phyloP scores from a whole-genome alignment of 768 basidiomycete genomes.

The Myochromella boudieri region DNA sequence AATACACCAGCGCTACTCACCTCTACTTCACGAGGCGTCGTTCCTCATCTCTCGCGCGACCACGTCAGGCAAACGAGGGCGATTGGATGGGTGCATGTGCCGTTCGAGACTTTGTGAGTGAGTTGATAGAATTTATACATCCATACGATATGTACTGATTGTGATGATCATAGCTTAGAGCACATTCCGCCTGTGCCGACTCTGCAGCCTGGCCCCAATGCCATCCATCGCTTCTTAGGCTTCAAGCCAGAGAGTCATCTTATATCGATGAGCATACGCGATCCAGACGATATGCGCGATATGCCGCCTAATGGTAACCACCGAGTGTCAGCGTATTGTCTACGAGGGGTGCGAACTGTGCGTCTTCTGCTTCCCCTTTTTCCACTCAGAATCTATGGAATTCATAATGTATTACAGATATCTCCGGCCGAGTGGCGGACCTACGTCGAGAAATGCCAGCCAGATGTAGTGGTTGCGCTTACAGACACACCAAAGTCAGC shows the following conservation, averaged over 20 bases:
- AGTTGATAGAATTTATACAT: not conserved
- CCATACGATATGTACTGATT: not conserved
- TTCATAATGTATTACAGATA: constrained; percentile 38
- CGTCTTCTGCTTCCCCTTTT: constrained; percentile 8
- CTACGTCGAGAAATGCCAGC: constrained; percentile 51
- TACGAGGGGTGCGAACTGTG: constrained; percentile 75
- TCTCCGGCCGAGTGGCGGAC: constrained; percentile 53
- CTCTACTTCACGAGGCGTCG: constrained; percentile 67
- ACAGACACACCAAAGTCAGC: constrained; percentile 67
- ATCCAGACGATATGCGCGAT: constrained; percentile 61
- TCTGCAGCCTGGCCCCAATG: constrained; percentile 45
- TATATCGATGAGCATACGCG: constrained; percentile 59
- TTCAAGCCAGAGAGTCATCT: constrained; percentile 48
- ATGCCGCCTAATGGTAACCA: constrained; percentile 74
- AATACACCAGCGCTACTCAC: constrained; percentile 63
- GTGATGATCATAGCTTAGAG: constrained; percentile 49
- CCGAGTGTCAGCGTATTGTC: constrained; percentile 53
- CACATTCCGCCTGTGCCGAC: constrained; percentile 67
- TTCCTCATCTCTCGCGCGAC: constrained; percentile 74
- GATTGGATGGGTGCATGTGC: constrained; percentile 64
- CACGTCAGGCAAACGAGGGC: constrained; percentile 45
- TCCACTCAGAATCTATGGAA: not conserved
- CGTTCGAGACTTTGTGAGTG: constrained; percentile 83
- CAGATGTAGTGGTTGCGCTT: constrained; percentile 72
- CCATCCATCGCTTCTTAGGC: constrained; percentile 69